Evolutionary conservation across 306 rosid genomes (phyloP), one percentile per base, ranked within the genome.

Genomic region (Cicer cuneatum): DNA sequence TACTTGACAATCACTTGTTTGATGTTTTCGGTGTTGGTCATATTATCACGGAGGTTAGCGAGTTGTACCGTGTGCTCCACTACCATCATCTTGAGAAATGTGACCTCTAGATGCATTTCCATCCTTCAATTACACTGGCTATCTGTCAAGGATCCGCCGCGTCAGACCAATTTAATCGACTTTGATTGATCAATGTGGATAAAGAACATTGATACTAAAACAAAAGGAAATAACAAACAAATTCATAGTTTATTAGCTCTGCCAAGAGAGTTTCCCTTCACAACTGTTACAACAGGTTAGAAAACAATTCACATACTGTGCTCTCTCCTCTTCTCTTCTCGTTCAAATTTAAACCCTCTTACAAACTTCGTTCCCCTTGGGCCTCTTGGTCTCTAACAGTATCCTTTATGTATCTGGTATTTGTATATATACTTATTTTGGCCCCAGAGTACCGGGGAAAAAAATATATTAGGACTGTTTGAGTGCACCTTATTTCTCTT

Each of bases 401-500:
- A 53, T 70, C 68, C 54, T 40, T 40, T 64, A 53, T 18, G 56
- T 16, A 52, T 42, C 18, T 29, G 53, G 24, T 59, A 43, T 12
- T 6, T 33, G 73, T 71, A 63, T 45, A 65, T 66, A 53, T 15
- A 65, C 13, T 53, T 57, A 33, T 7, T 68, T 16, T 33, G 18
- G 41, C 51, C 53, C 8, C 9, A n/a, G 1, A 75, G 43, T 19
- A 62, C 66, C 61, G 60, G 51, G 69, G 68, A 3, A 18, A 35
- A 21, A 38, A 11, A 29, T 12, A 45, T 43, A 60, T 2, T 8
- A 10, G 24, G 6, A 69, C 41, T 69, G 73, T 62, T 62, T 43
- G 24, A 13, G 47, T 53, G 62, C 78, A 59, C 54, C 45, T 47
- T 52, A 3, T 60, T 65, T 42, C 18, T 64, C 82, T 58, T 66